Evolutionary conservation across 768 basidiomycete species (phyloP).

Genomic region (Pluteus cervinus): DNA sequence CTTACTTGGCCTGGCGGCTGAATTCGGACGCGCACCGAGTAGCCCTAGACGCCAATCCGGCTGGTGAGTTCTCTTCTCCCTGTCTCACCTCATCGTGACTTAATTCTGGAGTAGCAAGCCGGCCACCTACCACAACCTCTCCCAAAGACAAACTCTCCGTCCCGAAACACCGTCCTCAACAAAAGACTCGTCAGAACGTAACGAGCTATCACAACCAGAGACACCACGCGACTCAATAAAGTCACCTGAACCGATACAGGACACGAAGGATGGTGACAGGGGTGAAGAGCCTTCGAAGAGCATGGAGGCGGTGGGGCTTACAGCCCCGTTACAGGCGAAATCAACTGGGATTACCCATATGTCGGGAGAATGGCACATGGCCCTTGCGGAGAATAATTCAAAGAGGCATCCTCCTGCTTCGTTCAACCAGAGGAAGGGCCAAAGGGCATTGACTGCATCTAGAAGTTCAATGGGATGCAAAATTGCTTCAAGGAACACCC

Average conservation of each 20-base stretch:
- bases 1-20: slow-evolving; percentile 46
- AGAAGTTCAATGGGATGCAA: slow-evolving; percentile 97
- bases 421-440: slow-evolving; percentile 91
- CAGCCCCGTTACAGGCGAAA: slow-evolving; percentile 96
- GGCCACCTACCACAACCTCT: not conserved
- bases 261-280: slow-evolving; percentile 11
- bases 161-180: not conserved
- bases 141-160: not conserved
- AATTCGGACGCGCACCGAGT: slow-evolving; percentile 34
- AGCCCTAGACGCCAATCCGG: slow-evolving; percentile 40
- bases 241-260: not conserved
- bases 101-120: slow-evolving; percentile 4
- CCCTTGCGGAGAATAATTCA: slow-evolving; percentile 90
- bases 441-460: slow-evolving; percentile 96
- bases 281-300: slow-evolving; percentile 13
- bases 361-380: slow-evolving; percentile 98
- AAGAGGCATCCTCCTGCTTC: slow-evolving; percentile 95
- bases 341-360: slow-evolving; percentile 99
- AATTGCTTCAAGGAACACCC: slow-evolving; percentile 95
- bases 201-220: not conserved
- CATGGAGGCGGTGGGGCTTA: slow-evolving; percentile 56
- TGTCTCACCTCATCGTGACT: not conserved
- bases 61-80: not conserved
- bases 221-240: not conserved
- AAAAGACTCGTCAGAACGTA: not conserved